Base-by-base conservation (phyloP, 345 rosid genomes). In the Brassica juncea region DNA sequence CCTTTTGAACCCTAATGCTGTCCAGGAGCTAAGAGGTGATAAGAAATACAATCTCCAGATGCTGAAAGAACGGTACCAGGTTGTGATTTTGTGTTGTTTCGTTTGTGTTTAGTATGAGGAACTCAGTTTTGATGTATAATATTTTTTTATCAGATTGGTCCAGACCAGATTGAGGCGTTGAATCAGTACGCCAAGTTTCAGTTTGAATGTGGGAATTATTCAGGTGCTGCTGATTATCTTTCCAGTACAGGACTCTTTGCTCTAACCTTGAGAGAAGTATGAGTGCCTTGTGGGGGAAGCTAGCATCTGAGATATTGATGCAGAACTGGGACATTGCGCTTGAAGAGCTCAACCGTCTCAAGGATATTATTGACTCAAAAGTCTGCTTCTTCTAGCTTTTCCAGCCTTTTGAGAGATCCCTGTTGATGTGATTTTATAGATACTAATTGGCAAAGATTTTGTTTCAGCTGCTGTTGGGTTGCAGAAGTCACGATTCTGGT, bases 131-230 rank as follows among this genome's bases (percentile, higher is more conserved):
- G 42, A 7, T 49, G 23, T 67, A 57, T 6, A 8, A 67, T 70
- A 19, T 34, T 39, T 77, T 2, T 59, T 31, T 5, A 68, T 39
- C 91, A 93, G 99, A 93, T 96, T 84, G 99, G 99, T 73, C 91
- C 94, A 4, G 92, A 88, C 60, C 98, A 96, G 88, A 95, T 96
- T 63, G 99, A 96, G 71, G 98, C 99, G 1, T 77, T 95, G 61
- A 93, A 95, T 76, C 98, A 95, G 86, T 95, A 90, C 81, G 98
- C 98, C 14, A 95, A 95, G 71, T 93, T 95, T 80, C 99, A 93
- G 83, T 95, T 95, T 79, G 99, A 95, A 77, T 95, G 99, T 37
- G 99, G 99, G 1, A 95, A 95, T 87, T 93, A 95, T 78, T 91
- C 99, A 2, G 99, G 97, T 81, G 99, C 98, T 74, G 92, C 99